Evolutionary conservation across 2,329 filamentous ascomycete species (phyloP), one percentile per base, ranked within the genome.

Genomic region (Fusarium praegraminearum): DNA sequence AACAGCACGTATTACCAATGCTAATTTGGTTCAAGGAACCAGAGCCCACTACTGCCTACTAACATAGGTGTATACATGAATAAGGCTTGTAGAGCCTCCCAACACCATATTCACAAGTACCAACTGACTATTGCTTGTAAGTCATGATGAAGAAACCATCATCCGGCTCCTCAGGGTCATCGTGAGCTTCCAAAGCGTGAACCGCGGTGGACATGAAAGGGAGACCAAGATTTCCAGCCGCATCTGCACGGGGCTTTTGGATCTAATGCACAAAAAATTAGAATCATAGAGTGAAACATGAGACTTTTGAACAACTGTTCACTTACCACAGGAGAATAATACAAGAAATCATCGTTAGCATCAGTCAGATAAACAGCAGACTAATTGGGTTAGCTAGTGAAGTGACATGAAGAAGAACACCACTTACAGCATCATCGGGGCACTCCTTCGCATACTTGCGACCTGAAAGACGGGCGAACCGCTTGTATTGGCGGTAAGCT

Each of bases 131-230:
- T 40, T 53, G 50, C 40, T 46, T 44, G 36, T 69, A 73, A 20
- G 30, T 51, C 58, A 68, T 49, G 7, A 58, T 36, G 30, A 59
- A 59, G 35, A 73, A 59, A 4, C 66, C 46, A 11, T 62, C 43
- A 7, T 28, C 43, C 4, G 58, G 35, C 22, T 62, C 57, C 6
- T 53, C 46, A 5, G 67, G 64, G 28, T 72, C 62, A 12, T 20
- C 7, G n/a, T 54, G 40, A 46, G 46, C 60, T 24, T 53, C 53
- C 5, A 67, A n/a, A n/a, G 69, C 67, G 38, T 55, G 26, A 18
- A 59, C 44, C 11, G 57, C 46, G 16, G 67, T 67, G 20, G 53
- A 69, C 59, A 73, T 49, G 45, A 72, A 72, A 8, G 62, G 67
- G 13, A 71, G 55, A 36, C 57, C 72, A 36, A 72, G 40, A 36